A percentile compares a stretch with the other conserved stretches of the same genome.
phyloP scores from a whole-genome alignment of 179 eudicot species.

The Spinacia oleracea region DNA sequence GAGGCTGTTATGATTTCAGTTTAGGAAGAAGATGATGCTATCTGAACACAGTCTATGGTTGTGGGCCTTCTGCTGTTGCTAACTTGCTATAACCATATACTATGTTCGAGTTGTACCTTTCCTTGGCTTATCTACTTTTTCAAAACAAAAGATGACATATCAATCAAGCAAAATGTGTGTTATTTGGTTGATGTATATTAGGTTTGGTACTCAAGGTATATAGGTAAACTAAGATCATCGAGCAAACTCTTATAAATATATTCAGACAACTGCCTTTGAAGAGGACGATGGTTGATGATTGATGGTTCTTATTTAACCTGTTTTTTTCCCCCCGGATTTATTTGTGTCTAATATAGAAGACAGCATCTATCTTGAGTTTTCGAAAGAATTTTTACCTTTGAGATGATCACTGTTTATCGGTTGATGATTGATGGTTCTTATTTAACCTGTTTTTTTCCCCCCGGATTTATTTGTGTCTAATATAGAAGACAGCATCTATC shows the following conservation, averaged over 20 bases:
- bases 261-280: not conserved
- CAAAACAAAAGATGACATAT: not conserved
- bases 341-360: not conserved
- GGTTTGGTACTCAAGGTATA: not conserved
- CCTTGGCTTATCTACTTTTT: slow-evolving; percentile 19
- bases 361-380: not conserved
- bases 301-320: not conserved
- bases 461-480: not conserved
- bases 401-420: not conserved
- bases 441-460: not conserved
- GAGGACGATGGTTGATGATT: too few species aligned
- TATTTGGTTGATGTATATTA: slow-evolving; percentile 13
- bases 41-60: slow-evolving; percentile 10
- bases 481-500: not conserved
- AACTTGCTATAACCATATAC: slow-evolving; percentile 16
- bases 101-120: slow-evolving; percentile 25
- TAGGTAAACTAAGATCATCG: not conserved
- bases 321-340: not conserved
- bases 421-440: not conserved
- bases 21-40: slow-evolving; percentile 21
- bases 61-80: slow-evolving; percentile 28
- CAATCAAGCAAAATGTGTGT: slow-evolving; percentile 1
- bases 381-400: not conserved
- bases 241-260: too few species aligned
- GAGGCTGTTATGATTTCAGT: slow-evolving; percentile 21